Evolutionary conservation across 768 basidiomycete species (phyloP), one percentile per base, ranked within the genome.

Genomic region (Serendipita sp.): DNA sequence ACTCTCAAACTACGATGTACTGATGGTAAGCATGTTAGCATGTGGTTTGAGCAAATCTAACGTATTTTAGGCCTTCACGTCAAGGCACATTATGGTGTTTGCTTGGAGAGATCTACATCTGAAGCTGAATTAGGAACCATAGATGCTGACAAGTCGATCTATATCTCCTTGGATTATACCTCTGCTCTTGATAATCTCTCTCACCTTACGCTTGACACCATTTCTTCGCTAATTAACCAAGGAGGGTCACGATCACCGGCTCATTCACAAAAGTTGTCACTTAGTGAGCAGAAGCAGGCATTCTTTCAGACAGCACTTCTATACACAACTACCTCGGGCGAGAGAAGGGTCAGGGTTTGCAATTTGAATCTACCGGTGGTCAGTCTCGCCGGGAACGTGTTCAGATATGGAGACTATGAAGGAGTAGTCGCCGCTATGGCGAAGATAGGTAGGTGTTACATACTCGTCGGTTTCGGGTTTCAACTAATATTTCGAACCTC

Each of bases 331-430:
- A 70, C 79, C 1, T 72, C 75, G 0, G 96, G 96, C 1, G 79
- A 88, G 69, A 80, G 96, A 45, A 78, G 91, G 64, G 93, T 97
- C 37, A 78, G 96, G 63, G 83, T 84, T 33, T 80, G 85, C 70
- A 99, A 99, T 69, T 75, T 97, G n/a, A 87, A 86, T 0, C 72
- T 97, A 64, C 85, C 84, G 52, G 84, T 91, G 0, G 87, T 84
- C 2, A 80, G 84, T 44, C 74, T 98, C 67, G 90, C 92, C n/a
- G 90, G 85, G 6, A 93, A 87, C 71, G 84, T 98, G 10, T 99
- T 94, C 76, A 83, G 87, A 62, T 90, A 77, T 73, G 92, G 91
- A 11, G 96, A 99, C 74, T 79, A 92, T 76, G 94, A 98, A 68
- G 81, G 89, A 2, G 82, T 85, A 1, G 78, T 94, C 27, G 80